Evolutionary conservation across 495 filamentous ascomycete species (phyloP).

Genomic region (Penicillium fimorum): DNA sequence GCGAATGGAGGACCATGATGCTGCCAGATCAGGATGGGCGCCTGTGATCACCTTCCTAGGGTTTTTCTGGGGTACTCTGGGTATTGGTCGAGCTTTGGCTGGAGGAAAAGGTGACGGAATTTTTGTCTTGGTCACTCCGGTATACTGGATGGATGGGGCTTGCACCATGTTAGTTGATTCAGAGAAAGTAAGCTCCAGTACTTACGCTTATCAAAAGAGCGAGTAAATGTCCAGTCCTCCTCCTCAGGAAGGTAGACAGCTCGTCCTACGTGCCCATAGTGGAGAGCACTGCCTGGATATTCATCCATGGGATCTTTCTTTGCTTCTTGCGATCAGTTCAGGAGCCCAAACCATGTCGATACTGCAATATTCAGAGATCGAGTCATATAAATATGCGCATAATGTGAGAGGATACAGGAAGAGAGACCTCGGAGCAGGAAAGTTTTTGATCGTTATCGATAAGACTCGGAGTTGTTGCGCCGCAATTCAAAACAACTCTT

Average conservation of each 20-base stretch:
- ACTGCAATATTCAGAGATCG: background rate
- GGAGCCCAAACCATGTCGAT: conserved; percentile 41
- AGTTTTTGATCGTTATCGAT: conserved; percentile 29
- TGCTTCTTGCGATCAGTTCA: conserved; percentile 32
- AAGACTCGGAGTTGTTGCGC: conserved; percentile 31
- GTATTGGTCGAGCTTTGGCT: conserved; percentile 14
- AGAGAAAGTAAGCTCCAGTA: background rate
- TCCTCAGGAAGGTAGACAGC: conserved; percentile 52
- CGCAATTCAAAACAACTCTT: conserved; percentile 30
- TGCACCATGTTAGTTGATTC: conserved; percentile 14
- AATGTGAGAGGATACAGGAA: conserved; percentile 6
- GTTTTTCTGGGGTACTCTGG: conserved; percentile 12
- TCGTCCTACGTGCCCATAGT: conserved; percentile 65
- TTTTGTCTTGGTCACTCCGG: conserved; percentile 34
- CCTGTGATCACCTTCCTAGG: conserved; percentile 26
- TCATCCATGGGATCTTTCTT: conserved; percentile 63
- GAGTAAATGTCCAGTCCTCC: conserved; percentile 57
- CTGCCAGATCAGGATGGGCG: conserved; percentile 40
- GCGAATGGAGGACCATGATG: conserved; percentile 32
- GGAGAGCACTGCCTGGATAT: conserved; percentile 49
- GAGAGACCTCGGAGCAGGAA: background rate
- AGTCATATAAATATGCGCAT: conserved; percentile 3
- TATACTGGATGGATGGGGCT: conserved; percentile 32
- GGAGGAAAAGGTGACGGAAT: conserved; percentile 25
- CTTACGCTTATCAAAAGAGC: conserved; percentile 34